Evolutionary conservation across 345 rosid species (phyloP).

Genomic region (Linum trigynum): DNA sequence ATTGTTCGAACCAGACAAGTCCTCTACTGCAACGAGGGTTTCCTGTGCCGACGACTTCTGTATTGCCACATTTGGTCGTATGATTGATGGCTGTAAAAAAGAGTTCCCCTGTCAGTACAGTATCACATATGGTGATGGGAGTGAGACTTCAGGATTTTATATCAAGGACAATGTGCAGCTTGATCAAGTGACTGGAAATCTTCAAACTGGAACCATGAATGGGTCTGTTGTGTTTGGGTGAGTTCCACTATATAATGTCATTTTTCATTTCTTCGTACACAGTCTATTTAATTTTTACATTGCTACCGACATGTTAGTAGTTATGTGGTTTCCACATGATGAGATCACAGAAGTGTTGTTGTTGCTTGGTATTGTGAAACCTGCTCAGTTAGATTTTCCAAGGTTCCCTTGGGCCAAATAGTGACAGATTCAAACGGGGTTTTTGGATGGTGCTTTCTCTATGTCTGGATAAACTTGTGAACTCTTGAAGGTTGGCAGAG

Average conservation of each 20-base stretch:
- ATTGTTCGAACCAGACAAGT: constrained; percentile 41
- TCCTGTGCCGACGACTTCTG: constrained; percentile 55
- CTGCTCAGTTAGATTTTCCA: neutral
- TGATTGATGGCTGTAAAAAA: constrained; percentile 44
- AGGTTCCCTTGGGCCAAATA: neutral
- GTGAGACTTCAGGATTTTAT: constrained; percentile 59
- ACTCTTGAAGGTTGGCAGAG: neutral
- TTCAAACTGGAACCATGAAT: constrained; percentile 32
- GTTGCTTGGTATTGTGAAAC: neutral
- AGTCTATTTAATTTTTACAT: neutral
- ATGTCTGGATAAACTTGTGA: neutral
- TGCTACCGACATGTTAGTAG: neutral
- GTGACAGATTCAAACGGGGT: neutral
- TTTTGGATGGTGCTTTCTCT: neutral
- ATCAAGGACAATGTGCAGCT: constrained; percentile 51
- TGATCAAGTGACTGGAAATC: constrained; percentile 45
- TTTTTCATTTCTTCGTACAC: neutral
- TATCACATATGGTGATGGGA: constrained; percentile 72
- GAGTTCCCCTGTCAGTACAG: constrained; percentile 42
- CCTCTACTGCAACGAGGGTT: constrained; percentile 36
- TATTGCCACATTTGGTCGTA: constrained; percentile 28
- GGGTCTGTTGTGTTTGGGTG: constrained; percentile 64
- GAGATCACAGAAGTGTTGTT: neutral
- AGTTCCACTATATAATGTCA: constrained; percentile 14
- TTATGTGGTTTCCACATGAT: too few species aligned